Conservation (phyloP, 129 eudicot species). For the Calendula officinalis region DNA sequence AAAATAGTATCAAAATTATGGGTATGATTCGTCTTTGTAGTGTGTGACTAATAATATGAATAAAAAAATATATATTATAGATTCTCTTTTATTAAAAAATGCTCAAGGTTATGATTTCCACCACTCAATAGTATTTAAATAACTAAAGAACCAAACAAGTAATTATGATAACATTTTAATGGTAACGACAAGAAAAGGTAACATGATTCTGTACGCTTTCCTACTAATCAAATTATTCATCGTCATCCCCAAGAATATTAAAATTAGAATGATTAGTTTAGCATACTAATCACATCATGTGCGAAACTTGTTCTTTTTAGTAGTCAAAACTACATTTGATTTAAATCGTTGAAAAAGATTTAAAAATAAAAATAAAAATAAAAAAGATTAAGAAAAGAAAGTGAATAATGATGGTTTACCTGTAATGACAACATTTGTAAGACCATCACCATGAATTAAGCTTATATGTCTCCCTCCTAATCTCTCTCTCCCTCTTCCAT, state of each 20-base stretch:
- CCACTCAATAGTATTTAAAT: conserved; percentile 29
- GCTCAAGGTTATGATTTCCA: conserved; percentile 41
- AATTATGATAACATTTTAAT: conserved; percentile 35
- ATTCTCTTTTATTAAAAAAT: conserved; percentile 33
- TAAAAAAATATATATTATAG: conserved; percentile 25
- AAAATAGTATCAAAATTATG: conserved; percentile 31
- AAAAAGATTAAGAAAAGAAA: neutral
- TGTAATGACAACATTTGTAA: conserved; percentile 84
- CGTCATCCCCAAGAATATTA: conserved; percentile 9
- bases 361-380: too few species aligned
- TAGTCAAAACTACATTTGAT: conserved; percentile 17
- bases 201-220: conserved; percentile 27
- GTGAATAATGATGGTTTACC: conserved; percentile 45
- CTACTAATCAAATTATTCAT: conserved; percentile 20
- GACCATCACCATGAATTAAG: conserved; percentile 78
- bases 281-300: neutral
- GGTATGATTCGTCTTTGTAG: conserved; percentile 36
- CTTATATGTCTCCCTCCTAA: conserved; percentile 92
- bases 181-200: conserved; percentile 30
- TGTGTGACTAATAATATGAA: conserved; percentile 24
- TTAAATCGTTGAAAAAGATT: neutral
- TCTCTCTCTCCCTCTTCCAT: conserved; percentile 99
- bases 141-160: conserved; percentile 28
- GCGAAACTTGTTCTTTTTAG: conserved; percentile 5
- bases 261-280: conserved; percentile 16